phyloP scores from a whole-genome alignment of 2,329 filamentous ascomycete genomes.

The Myrmaecium sp. region DNA sequence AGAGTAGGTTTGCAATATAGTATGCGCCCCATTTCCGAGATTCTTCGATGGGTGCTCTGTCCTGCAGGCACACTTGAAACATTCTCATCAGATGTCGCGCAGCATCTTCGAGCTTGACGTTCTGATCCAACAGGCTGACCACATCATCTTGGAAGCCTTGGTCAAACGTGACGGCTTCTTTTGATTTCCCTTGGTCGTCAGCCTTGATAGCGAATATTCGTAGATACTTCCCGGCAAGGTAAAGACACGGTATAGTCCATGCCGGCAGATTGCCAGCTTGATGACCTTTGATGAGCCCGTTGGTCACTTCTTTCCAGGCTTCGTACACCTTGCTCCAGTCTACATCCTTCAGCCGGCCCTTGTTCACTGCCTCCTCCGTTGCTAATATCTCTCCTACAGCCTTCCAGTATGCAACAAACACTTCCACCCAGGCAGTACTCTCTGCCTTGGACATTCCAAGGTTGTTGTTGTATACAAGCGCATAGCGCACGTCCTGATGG shows the following conservation, averaged over 20 bases:
- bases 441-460: constrained; percentile 47
- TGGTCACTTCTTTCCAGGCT: constrained; percentile 72
- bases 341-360: constrained; percentile 26
- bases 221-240: constrained; percentile 72
- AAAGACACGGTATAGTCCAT: constrained; percentile 87
- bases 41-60: constrained; percentile 59
- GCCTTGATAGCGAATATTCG: constrained; percentile 81
- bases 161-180: constrained; percentile 27
- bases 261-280: constrained; percentile 58
- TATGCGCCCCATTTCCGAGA: constrained; percentile 98
- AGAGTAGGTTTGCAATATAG: constrained; percentile 81
- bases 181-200: constrained; percentile 44
- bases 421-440: constrained; percentile 66
- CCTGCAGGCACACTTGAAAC: constrained; percentile 76
- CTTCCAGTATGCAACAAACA: constrained; percentile 74
- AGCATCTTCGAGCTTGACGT: constrained; percentile 78
- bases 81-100: constrained; percentile 82
- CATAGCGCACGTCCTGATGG: constrained; percentile 52
- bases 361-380: constrained; percentile 38
- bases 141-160: constrained; percentile 62
- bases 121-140: constrained; percentile 44
- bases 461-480: constrained; percentile 40
- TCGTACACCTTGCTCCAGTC: constrained; percentile 76
- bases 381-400: constrained; percentile 57
- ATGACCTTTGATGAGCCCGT: constrained; percentile 65